Conservation (phyloP, 2,329 filamentous ascomycete species). For the Clarireedia paspali region DNA sequence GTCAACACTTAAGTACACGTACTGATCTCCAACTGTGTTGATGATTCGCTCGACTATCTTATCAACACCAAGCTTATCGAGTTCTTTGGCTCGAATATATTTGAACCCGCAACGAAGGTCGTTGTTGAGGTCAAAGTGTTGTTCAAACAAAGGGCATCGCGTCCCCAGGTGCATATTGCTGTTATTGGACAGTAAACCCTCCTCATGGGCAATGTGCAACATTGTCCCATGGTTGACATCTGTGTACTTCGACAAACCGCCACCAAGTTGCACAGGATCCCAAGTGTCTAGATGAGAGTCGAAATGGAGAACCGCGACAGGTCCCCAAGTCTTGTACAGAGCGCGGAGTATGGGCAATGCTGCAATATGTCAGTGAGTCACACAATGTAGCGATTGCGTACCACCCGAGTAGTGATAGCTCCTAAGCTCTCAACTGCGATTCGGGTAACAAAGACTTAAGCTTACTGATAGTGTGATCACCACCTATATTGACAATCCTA, state of each 20-base stretch:
- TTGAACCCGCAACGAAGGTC: slow-evolving; percentile 26
- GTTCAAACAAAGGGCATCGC: slow-evolving; percentile 20
- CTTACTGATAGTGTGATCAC: slow-evolving; percentile 29
- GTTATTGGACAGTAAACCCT: slow-evolving; percentile 25
- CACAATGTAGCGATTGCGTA: not conserved
- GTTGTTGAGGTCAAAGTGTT: slow-evolving; percentile 26
- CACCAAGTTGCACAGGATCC: slow-evolving; percentile 26
- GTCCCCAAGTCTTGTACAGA: slow-evolving; percentile 25
- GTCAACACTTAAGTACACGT: slow-evolving; percentile 27
- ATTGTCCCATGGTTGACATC: slow-evolving; percentile 29
- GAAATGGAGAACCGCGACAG: slow-evolving; percentile 26
- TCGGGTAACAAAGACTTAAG: not conserved
- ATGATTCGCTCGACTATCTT: slow-evolving; percentile 23
- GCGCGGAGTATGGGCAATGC: slow-evolving; percentile 26
- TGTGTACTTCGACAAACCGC: slow-evolving; percentile 23
- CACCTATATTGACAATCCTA: slow-evolving; percentile 25
- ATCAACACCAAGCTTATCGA: slow-evolving; percentile 24
- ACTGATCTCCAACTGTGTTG: slow-evolving; percentile 23
- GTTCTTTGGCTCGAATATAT: slow-evolving; percentile 22
- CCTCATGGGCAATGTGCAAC: slow-evolving; percentile 29
- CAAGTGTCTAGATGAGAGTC: slow-evolving; percentile 28
- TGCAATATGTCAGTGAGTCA: slow-evolving; percentile 6
- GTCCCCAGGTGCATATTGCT: slow-evolving; percentile 28
- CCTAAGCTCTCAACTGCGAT: not conserved
- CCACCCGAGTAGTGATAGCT: not conserved